Base-by-base conservation (phyloP, 139 green algal species). In the Chlamydomonas asymmetrica region DNA sequence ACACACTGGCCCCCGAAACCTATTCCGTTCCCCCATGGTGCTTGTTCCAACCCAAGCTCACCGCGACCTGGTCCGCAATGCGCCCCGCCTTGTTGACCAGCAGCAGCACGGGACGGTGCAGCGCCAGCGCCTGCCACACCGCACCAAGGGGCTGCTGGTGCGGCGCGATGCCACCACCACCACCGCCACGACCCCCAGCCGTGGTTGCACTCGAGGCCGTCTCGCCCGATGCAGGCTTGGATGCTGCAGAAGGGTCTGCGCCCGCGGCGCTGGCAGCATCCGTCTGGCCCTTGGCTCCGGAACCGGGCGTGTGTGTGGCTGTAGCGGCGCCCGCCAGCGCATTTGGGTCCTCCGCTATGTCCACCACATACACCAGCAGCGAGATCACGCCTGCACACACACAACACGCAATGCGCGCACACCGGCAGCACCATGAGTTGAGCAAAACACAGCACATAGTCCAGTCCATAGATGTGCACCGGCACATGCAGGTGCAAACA, bases 121-220 rank as follows among this genome's bases (percentile, higher is more conserved):
- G 54, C 52, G 66, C 75, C 66, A 81, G 66, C 23, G 66, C 43
- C 45, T 66, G 45, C 75, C 75, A 81, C 59, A 81, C 66, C 8
- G 64, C 5, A 5, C 23, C 70, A 56, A 76, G 56, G 40, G 45
- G 29, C 25, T 60, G 40, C 34, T 52, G 23, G 2, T 31, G n/a
- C 25, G 70, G 56, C 23, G 4, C 20, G 29, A 25, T n/a, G n/a
- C n/a, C n/a, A n/a, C n/a, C n/a, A n/a, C n/a, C n/a, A n/a, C n/a
- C n/a, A n/a, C n/a, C n/a, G n/a, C n/a, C n/a, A n/a, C n/a, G n/a
- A n/a, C n/a, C n/a, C n/a, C n/a, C n/a, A n/a, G n/a, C n/a, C n/a
- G n/a, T n/a, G n/a, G n/a, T n/a, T n/a, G n/a, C n/a, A n/a, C n/a
- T n/a, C n/a, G n/a, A n/a, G n/a, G n/a, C n/a, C n/a, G n/a, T n/a